These are phyloP conservation scores for Hygrocybe punicea DNA, from an alignment of 768 basidiomycete species.

Conservation along the genomic window DNA sequence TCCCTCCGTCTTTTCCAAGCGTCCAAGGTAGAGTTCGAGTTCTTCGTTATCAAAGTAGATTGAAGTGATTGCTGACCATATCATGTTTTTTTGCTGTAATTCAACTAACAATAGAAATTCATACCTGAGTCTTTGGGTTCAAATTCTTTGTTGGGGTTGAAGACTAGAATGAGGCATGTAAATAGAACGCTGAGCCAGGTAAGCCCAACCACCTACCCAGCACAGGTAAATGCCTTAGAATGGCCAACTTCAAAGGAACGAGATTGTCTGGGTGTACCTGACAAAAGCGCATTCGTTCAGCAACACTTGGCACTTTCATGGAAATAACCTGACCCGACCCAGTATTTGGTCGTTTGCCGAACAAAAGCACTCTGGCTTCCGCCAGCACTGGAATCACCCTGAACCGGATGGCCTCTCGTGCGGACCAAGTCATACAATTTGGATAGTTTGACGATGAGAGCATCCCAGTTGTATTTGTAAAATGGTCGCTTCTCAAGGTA, in stretches of 20 bases:
- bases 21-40: constrained; percentile 91
- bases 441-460: constrained; percentile 76
- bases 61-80: constrained; percentile 77
- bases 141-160: constrained; percentile 91
- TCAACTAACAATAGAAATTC: constrained; percentile 6
- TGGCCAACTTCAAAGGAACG: constrained; percentile 88
- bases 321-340: constrained; percentile 53
- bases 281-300: neutral
- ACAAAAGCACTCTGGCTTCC: constrained; percentile 96
- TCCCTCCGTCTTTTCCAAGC: constrained; percentile 97
- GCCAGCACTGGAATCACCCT: constrained; percentile 91
- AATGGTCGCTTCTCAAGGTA: constrained; percentile 94
- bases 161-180: constrained; percentile 50
- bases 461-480: constrained; percentile 96
- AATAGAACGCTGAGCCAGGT: neutral
- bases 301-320: neutral
- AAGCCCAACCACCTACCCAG: constrained; percentile 52
- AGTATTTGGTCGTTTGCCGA: constrained; percentile 98
- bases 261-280: constrained; percentile 91
- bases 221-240: constrained; percentile 89
- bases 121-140: constrained; percentile 77
- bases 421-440: constrained; percentile 43
- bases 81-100: neutral
- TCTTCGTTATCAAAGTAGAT: constrained; percentile 97
- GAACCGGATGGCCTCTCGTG: constrained; percentile 89